Evolutionary conservation across 73 alveolate genomes (phyloP).

Genomic region (Tetrahymena malaccensis): DNA sequence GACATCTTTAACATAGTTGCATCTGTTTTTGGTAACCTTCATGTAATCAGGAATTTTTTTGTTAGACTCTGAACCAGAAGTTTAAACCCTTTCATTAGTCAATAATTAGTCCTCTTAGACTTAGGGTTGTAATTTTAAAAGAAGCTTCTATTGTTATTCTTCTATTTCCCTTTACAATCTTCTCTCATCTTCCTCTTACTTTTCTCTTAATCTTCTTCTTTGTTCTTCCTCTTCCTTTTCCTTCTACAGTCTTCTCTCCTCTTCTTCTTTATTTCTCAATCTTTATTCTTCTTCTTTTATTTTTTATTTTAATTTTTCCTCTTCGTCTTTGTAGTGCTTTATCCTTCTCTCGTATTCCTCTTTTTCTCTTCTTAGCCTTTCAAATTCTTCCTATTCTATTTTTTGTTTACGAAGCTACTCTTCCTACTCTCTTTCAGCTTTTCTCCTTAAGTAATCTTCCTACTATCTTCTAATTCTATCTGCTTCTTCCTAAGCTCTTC

Average conservation of each 20-base stretch:
- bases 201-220: not conserved
- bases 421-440: not conserved
- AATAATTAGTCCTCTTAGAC: not conserved
- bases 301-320: not conserved
- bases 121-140: not conserved
- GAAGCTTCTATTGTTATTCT: not conserved
- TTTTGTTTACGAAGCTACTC: not conserved
- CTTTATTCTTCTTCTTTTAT: slow-evolving; percentile 3
- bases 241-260: not conserved
- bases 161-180: not conserved
- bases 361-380: not conserved
- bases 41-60: not conserved
- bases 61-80: not conserved
- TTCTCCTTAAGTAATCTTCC: not conserved
- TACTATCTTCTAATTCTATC: not conserved
- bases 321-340: not conserved
- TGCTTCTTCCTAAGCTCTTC: not conserved
- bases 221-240: not conserved
- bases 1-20: not conserved
- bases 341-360: not conserved
- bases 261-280: not conserved
- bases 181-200: not conserved
- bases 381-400: not conserved
- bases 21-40: not conserved
- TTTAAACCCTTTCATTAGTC: not conserved